Evolutionary conservation across 2,329 filamentous ascomycete species (phyloP).

Genomic region (Penicillium sp.): DNA sequence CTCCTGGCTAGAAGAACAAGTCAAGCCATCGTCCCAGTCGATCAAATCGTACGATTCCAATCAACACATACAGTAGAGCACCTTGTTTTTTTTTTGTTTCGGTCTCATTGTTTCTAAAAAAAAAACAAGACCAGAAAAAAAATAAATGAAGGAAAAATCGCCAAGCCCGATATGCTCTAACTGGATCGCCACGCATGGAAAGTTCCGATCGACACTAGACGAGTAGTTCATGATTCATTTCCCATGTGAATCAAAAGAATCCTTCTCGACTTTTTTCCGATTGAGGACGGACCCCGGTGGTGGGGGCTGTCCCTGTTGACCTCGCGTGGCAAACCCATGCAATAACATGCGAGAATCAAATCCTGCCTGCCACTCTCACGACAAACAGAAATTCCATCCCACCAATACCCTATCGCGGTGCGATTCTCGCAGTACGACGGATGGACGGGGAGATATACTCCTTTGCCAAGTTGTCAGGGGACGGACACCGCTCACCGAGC

Average conservation of each 20-base stretch:
- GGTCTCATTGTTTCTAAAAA: background rate
- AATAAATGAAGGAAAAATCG: background rate
- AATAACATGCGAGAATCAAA: background rate
- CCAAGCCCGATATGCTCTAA: background rate
- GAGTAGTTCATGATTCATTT: background rate
- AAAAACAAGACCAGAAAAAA: background rate
- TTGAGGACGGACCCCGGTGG: background rate
- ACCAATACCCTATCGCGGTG: background rate
- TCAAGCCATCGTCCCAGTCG: background rate
- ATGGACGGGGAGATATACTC: background rate
- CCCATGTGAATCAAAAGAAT: background rate
- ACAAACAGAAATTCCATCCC: background rate
- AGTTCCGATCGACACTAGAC: background rate
- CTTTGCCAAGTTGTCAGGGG: background rate
- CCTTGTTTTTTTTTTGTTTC: background rate
- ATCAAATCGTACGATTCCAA: background rate
- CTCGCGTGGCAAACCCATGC: background rate
- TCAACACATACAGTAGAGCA: background rate
- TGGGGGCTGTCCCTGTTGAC: background rate
- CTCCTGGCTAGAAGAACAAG: background rate
- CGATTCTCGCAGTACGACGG: background rate
- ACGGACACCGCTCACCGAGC: background rate
- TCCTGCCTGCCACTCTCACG: background rate
- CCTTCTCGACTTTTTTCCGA: constrained; percentile 4
- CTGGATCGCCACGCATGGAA: constrained; percentile 2